These are phyloP conservation scores for Brassica carinata DNA, from an alignment of 345 rosid species.

Conservation along the genomic window DNA sequence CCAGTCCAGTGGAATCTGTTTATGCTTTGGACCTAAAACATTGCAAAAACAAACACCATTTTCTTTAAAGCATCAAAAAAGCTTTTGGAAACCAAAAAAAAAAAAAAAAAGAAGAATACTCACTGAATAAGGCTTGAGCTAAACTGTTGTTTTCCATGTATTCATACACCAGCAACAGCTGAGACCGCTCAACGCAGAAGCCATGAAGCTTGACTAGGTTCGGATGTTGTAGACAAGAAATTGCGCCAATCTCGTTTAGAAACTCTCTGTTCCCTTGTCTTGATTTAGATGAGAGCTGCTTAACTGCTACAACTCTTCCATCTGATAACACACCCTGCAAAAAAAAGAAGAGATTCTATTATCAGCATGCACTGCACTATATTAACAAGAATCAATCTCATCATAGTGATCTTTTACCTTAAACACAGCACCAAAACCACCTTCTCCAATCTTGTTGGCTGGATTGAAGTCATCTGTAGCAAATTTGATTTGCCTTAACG, in stretches of 20 bases:
- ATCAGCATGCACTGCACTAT: constrained; percentile 12
- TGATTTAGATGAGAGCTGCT: constrained; percentile 74
- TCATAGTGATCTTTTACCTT: constrained; percentile 44
- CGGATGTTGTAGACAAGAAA: constrained; percentile 73
- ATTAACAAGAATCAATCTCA: constrained; percentile 6
- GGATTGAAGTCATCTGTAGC: constrained; percentile 58
- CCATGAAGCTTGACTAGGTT: constrained; percentile 73
- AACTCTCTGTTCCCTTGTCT: constrained; percentile 76
- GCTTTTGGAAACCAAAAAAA: neutral
- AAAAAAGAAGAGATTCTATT: neutral
- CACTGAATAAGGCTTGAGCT: constrained; percentile 60
- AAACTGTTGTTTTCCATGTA: constrained; percentile 75
- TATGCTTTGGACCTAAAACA: constrained; percentile 41
- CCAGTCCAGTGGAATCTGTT: constrained; percentile 53
- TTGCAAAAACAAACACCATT: constrained; percentile 2
- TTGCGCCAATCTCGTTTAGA: constrained; percentile 66
- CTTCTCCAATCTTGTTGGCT: constrained; percentile 64
- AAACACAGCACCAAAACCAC: constrained; percentile 69
- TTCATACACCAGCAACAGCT: constrained; percentile 61
- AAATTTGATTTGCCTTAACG: constrained; percentile 55
- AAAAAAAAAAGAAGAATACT: constrained; percentile 6
- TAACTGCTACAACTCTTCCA: constrained; percentile 65
- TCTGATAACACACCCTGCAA: constrained; percentile 56
- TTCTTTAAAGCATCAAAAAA: constrained; percentile 10
- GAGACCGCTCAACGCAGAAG: constrained; percentile 65